Evolutionary conservation across 768 basidiomycete species (phyloP).

Genomic region (Phaffia australis): DNA sequence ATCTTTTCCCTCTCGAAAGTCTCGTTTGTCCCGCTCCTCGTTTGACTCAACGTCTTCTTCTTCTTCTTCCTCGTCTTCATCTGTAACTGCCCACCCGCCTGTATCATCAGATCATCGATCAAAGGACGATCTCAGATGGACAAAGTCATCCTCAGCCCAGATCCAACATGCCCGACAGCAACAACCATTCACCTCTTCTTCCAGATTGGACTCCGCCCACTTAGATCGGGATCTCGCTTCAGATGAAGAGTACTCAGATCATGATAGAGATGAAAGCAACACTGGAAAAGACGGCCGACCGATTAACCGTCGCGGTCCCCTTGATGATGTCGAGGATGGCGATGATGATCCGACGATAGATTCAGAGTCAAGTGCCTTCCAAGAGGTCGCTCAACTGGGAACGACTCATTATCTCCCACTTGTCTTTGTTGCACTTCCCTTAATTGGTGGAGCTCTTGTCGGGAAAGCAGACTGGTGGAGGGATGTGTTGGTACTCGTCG

Average conservation of each 20-base stretch:
- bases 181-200: not conserved
- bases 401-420: conserved; percentile 32
- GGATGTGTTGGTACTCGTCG: conserved; percentile 31
- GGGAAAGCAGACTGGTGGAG: conserved; percentile 29
- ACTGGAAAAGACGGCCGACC: not conserved
- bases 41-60: conserved; percentile 6
- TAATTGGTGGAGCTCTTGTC: conserved; percentile 30
- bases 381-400: conserved; percentile 3
- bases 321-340: conserved; percentile 1
- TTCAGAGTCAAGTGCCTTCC: not conserved
- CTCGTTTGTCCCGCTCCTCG: not conserved
- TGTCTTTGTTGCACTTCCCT: conserved; percentile 31
- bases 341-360: not conserved
- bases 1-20: not conserved
- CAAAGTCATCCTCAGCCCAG: not conserved
- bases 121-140: not conserved
- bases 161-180: conserved; percentile 6
- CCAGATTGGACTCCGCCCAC: not conserved
- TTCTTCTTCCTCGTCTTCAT: conserved; percentile 13
- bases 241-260: not conserved
- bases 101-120: not conserved
- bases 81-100: conserved; percentile 6
- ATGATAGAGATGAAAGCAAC: not conserved
- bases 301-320: not conserved
- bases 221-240: not conserved